These are phyloP conservation scores for Xylaria intraflava DNA, from an alignment of 495 filamentous ascomycete species.

Conservation along the genomic window DNA sequence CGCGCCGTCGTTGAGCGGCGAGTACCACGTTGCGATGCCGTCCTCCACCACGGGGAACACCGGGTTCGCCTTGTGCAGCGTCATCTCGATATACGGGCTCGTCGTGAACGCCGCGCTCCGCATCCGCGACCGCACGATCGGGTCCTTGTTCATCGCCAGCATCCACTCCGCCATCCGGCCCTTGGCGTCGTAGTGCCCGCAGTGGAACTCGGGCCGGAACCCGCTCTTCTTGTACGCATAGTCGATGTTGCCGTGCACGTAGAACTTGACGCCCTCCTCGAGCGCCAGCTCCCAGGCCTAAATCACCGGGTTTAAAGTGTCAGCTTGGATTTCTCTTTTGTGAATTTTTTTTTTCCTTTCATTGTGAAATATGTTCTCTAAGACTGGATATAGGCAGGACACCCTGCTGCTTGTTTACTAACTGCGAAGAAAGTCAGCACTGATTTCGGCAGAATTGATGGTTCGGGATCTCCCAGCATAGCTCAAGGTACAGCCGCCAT, in stretches of 20 bases:
- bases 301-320: no score
- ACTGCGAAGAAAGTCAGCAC: neutral
- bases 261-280: conserved; percentile 45
- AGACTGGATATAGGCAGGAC: no score
- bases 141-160: conserved; percentile 30
- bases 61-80: conserved; percentile 28
- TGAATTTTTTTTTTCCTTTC: no score
- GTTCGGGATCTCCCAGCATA: neutral
- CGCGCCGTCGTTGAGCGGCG: conserved; percentile 39
- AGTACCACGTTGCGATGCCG: conserved; percentile 38
- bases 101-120: conserved; percentile 45
- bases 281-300: conserved; percentile 47
- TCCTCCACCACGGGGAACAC: conserved; percentile 34
- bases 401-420: neutral
- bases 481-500: no score
- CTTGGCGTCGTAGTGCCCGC: conserved; percentile 51
- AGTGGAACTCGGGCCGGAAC: conserved; percentile 39
- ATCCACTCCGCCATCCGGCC: conserved; percentile 49
- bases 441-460: neutral
- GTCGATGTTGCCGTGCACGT: conserved; percentile 46
- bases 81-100: conserved; percentile 50
- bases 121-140: conserved; percentile 30
- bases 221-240: conserved; percentile 41
- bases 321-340: no score
- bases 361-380: neutral